Base-by-base conservation (phyloP, 163 green algal genomes). In the Scenedesmus sp. region DNA sequence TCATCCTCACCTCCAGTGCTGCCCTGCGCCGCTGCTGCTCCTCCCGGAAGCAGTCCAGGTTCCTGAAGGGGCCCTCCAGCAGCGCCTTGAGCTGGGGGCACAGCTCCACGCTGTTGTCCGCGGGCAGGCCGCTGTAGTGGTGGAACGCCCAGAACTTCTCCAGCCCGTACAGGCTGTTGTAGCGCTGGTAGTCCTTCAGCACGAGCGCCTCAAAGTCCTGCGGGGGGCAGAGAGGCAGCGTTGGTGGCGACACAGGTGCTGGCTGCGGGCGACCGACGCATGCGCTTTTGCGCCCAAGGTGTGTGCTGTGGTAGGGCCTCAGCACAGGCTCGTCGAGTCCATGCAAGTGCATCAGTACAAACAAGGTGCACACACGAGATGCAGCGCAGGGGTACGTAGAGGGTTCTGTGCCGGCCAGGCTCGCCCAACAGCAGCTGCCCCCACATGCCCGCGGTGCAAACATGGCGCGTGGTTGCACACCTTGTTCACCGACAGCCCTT, bases 111-210 rank as follows among this genome's bases (percentile, higher is more conserved):
- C 72, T 81, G 33, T 42, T 24, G 49, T 86, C 87, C 18, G 12
- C 12, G 12, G 78, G 78, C 46, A 86, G 49, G 15, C 87, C 87
- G 33, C 78, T 90, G 92, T 99, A 99, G 94, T 98, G 96, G 94
- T 99, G 98, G 93, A 98, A 99, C 3, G 96, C 96, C 96, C 97
- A 98, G 89, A 98, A 97, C 94, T 99, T 99, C 93, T 99, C 98
- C 76, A 99, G 94, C 0, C 97, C 98, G 91, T 99, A 99, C 88
- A 99, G 92, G 91, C 94, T 96, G 81, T 96, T 92, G 90, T 96
- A 96, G 85, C 96, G 83, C 82, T 95, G 46, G 68, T 90, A 92
- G 46, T 92, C 89, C 87, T 94, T 94, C 18, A 99, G 89, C n/a
- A 95, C 96, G 49, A 96, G 93, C 87, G 97, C 90, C 94, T 99